Conservation (phyloP, 768 basidiomycete genomes). For the Kwoniella mangroviensis region DNA sequence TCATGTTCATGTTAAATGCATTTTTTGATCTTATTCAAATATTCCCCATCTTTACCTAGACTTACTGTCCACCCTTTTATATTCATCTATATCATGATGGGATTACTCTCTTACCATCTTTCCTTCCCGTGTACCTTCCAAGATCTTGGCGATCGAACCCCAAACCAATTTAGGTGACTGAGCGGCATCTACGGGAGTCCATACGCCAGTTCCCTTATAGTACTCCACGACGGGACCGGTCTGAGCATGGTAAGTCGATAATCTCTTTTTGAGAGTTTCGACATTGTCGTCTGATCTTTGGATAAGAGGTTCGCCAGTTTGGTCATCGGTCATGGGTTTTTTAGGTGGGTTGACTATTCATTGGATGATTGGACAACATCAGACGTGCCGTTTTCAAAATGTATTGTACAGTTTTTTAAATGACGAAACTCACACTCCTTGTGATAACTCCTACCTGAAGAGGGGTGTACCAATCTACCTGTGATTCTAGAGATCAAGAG, state of each 20-base stretch:
- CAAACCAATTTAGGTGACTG: conserved; percentile 92
- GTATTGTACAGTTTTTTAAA: not conserved
- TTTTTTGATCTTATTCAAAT: too few relatives aligned
- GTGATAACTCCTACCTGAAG: conserved; percentile 91
- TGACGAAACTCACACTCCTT: conserved; percentile 75
- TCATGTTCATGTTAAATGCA: too few relatives aligned
- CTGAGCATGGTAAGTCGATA: conserved; percentile 85
- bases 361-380: not conserved
- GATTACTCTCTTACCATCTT: conserved; percentile 29
- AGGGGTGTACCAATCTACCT: conserved; percentile 88
- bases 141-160: conserved; percentile 58
- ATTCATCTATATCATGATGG: not conserved
- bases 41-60: too few relatives aligned
- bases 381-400: too few relatives aligned
- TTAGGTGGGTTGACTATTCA: conserved; percentile 81
- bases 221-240: conserved; percentile 96
- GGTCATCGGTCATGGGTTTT: conserved; percentile 90
- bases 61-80: not conserved
- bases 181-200: conserved; percentile 89
- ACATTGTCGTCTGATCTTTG: conserved; percentile 98
- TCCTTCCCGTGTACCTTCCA: conserved; percentile 36
- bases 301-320: conserved; percentile 92
- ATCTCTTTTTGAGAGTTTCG: conserved; percentile 87
- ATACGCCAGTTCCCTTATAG: conserved; percentile 89
- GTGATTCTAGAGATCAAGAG: conserved; percentile 97